phyloP scores from a whole-genome alignment of 371 early-diverging fungal genomes.

The Mucor plumbeus region DNA sequence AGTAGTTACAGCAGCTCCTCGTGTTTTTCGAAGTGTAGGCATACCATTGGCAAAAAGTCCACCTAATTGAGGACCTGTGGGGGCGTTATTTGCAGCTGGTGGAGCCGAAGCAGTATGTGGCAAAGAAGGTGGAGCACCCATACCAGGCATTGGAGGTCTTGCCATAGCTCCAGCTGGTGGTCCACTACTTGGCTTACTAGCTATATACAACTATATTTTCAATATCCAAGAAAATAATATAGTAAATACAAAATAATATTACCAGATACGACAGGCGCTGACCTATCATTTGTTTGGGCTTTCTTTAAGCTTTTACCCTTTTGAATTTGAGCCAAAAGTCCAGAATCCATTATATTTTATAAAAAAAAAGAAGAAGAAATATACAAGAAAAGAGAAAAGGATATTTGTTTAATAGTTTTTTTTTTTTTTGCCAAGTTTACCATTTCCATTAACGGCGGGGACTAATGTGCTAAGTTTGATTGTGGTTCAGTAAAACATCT shows the following conservation, averaged over 20 bases:
- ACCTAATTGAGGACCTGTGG: constrained; percentile 52
- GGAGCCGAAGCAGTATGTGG: constrained; percentile 30
- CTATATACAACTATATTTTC: neutral
- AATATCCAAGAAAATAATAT: too few relatives aligned
- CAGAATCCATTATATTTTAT: constrained; percentile 43
- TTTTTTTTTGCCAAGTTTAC: constrained; percentile 10
- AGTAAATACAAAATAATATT: constrained; percentile 1
- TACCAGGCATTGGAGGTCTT: constrained; percentile 49
- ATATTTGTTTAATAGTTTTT: neutral
- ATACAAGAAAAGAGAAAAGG: constrained; percentile 7
- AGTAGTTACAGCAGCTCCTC: constrained; percentile 46
- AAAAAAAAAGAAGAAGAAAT: constrained; percentile 11
- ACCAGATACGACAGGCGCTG: constrained; percentile 61
- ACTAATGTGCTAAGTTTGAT: neutral
- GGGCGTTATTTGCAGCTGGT: constrained; percentile 17
- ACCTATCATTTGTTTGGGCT: constrained; percentile 82
- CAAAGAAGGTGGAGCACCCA: constrained; percentile 28
- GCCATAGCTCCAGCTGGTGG: constrained; percentile 30
- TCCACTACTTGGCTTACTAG: constrained; percentile 18
- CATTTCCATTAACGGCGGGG: neutral
- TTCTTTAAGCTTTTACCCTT: constrained; percentile 77
- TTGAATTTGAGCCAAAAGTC: constrained; percentile 76
- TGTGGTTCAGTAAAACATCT: neutral
- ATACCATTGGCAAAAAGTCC: constrained; percentile 73
- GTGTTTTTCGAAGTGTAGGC: constrained; percentile 65